Percentiles rank a stretch among this genome's conserved stretches.
Conservation (phyloP, 83 land plant species). For the Isoetes engelmannii region DNA sequence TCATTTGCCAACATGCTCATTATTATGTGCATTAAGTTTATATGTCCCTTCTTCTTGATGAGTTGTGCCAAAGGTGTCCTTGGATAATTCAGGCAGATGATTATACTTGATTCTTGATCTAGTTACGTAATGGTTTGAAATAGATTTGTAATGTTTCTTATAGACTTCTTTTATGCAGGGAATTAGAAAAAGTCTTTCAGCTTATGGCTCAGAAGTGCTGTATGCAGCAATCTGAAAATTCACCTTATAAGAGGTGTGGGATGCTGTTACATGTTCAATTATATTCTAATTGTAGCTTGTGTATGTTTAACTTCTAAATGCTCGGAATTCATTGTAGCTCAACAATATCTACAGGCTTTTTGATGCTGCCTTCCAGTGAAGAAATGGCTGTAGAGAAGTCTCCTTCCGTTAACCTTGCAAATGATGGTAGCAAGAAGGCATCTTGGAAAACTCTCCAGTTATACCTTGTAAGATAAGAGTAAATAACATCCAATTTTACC, state of each 20-base stretch:
- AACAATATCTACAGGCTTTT: too few relatives aligned
- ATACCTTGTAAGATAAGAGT: conserved; percentile 49
- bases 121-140: too few relatives aligned
- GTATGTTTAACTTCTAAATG: too few relatives aligned
- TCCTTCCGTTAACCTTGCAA: too few relatives aligned
- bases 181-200: conserved; percentile 60
- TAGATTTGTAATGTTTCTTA: not conserved
- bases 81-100: not conserved
- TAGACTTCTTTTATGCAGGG: conserved; percentile 38
- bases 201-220: conserved; percentile 67
- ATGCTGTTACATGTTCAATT: too few relatives aligned
- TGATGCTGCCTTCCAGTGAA: too few relatives aligned
- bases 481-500: not conserved
- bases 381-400: too few relatives aligned
- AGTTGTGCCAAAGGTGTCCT: not conserved
- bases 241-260: too few relatives aligned
- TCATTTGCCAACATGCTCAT: not conserved
- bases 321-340: too few relatives aligned
- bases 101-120: not conserved
- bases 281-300: too few relatives aligned
- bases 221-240: conserved; percentile 11
- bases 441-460: conserved; percentile 64
- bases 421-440: not conserved
- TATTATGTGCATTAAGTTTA: not conserved
- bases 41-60: not conserved